These are phyloP conservation scores for Teunomyces atbi DNA, from an alignment of 805 yeast genomes.

Conservation along the genomic window DNA sequence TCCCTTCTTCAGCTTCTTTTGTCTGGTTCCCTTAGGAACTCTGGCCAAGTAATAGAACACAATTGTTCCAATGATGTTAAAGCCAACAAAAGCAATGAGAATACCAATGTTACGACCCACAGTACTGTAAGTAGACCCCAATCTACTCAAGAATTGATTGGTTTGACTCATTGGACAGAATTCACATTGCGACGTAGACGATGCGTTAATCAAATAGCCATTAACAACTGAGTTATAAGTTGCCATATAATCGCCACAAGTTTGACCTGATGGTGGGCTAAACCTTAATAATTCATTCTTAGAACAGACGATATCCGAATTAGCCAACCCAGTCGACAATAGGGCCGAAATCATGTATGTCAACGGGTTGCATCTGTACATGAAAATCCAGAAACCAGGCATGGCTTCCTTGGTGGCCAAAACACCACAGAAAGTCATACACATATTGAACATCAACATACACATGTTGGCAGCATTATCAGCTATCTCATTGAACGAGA, in stretches of 20 bases:
- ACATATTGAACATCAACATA: conserved; percentile 22
- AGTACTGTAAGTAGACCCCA: conserved; percentile 38
- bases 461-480: conserved; percentile 27
- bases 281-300: conserved; percentile 17
- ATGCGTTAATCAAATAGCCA: conserved; percentile 38
- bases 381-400: conserved; percentile 29
- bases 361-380: conserved; percentile 28
- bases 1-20: conserved; percentile 10
- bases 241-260: conserved; percentile 22
- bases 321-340: conserved; percentile 17
- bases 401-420: conserved; percentile 14
- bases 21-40: conserved; percentile 36
- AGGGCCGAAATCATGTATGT: conserved; percentile 19
- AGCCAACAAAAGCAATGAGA: conserved; percentile 22
- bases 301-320: conserved; percentile 16
- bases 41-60: conserved; percentile 41
- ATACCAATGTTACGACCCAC: conserved; percentile 32
- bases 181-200: conserved; percentile 52
- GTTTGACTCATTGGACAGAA: conserved; percentile 62
- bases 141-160: conserved; percentile 51
- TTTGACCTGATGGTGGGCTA: conserved; percentile 16
- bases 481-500: conserved; percentile 20
- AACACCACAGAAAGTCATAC: conserved; percentile 30
- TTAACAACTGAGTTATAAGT: conserved; percentile 16
- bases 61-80: conserved; percentile 26